Conservation (phyloP, 371 early-diverging fungal species). For the Apophysomyces elegans region DNA sequence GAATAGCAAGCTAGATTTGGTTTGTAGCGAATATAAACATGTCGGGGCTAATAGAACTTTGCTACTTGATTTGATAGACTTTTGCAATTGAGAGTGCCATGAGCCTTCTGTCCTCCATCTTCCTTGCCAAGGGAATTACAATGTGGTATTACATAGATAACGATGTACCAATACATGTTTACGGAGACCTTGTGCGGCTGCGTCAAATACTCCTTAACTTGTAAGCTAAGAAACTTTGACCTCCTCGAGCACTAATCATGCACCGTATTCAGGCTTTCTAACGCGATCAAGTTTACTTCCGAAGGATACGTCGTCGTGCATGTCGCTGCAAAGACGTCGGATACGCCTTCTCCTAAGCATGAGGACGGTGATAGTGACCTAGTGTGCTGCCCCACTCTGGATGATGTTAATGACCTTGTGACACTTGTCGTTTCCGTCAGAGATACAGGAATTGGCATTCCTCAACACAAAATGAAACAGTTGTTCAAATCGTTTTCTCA, state of each 20-base stretch:
- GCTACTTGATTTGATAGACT: conserved; percentile 13
- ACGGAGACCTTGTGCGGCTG: conserved; percentile 54
- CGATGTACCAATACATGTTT: conserved; percentile 35
- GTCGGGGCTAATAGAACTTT: too few relatives aligned
- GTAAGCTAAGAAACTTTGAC: conserved; percentile 8
- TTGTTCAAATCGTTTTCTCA: conserved; percentile 68
- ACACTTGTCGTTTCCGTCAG: conserved; percentile 49
- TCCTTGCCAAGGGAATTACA: conserved; percentile 25
- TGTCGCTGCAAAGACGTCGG: neutral
- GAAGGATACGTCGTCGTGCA: conserved; percentile 21
- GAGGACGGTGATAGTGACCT: neutral
- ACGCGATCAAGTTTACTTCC: conserved; percentile 28
- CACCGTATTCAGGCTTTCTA: conserved; percentile 20
- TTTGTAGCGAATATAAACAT: neutral
- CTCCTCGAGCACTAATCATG: neutral
- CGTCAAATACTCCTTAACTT: conserved; percentile 57
- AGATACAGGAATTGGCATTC: conserved; percentile 72
- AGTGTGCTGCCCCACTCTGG: neutral
- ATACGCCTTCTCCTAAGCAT: neutral
- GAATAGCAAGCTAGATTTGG: conserved; percentile 38
- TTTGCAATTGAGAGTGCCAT: conserved; percentile 50
- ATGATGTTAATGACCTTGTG: neutral
- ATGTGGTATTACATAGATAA: conserved; percentile 27
- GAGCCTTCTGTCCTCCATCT: conserved; percentile 39
- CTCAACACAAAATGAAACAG: conserved; percentile 45